Conservation (phyloP, 805 yeast genomes). For the Ogataea allantospora region DNA sequence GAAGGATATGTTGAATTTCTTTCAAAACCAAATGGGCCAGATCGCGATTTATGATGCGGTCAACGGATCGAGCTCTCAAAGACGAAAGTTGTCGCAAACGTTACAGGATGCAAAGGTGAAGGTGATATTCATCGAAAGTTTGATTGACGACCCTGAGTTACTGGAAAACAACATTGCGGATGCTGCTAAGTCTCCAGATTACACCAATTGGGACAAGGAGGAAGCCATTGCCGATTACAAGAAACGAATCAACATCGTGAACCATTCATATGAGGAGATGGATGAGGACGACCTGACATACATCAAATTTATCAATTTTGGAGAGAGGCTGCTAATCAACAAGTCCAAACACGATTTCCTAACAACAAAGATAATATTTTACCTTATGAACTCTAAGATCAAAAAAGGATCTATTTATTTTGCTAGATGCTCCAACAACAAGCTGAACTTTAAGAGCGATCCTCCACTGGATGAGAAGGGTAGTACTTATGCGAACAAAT, state of each 20-base stretch:
- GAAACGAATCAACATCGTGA: slow-evolving; percentile 64
- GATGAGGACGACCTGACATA: slow-evolving; percentile 59
- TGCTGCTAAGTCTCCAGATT: slow-evolving; percentile 87
- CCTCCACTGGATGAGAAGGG: slow-evolving; percentile 82
- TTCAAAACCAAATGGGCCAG: slow-evolving; percentile 79
- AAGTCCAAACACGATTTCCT: slow-evolving; percentile 84
- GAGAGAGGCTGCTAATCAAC: slow-evolving; percentile 77
- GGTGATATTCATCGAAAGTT: slow-evolving; percentile 83
- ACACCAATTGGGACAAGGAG: slow-evolving; percentile 68
- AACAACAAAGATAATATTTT: slow-evolving; percentile 86
- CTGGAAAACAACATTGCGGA: slow-evolving; percentile 76
- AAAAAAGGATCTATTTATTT: slow-evolving; percentile 89
- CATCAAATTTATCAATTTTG: slow-evolving; percentile 87
- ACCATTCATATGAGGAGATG: slow-evolving; percentile 73
- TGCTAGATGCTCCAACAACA: slow-evolving; percentile 72
- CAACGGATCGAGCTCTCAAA: slow-evolving; percentile 71
- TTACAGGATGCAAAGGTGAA: slow-evolving; percentile 64
- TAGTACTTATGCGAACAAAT: slow-evolving; percentile 56
- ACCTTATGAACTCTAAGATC: slow-evolving; percentile 85
- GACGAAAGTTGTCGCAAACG: slow-evolving; percentile 54
- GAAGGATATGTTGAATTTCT: slow-evolving; percentile 66
- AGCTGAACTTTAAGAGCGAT: slow-evolving; percentile 65
- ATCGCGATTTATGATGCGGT: slow-evolving; percentile 96
- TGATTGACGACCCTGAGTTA: slow-evolving; percentile 69
- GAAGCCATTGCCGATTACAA: slow-evolving; percentile 77